Evolutionary conservation across 805 yeast genomes (phyloP), one percentile per base, ranked within the genome.

Genomic region (Spathaspora gorwiae): DNA sequence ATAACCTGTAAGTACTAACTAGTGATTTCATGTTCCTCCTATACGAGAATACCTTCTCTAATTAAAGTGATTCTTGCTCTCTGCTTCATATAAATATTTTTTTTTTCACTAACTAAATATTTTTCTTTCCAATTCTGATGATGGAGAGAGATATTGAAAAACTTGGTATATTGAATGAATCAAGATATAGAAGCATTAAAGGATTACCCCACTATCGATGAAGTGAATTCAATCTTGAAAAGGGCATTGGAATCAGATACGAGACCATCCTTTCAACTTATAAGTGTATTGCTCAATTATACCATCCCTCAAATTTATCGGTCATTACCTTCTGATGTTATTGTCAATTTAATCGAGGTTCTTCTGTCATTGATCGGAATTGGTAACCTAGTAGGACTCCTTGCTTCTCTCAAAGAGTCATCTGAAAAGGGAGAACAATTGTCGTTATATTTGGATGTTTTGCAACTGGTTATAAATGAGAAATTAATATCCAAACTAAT

Each of bases 291-390:
- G 15, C 51, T 69, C 24, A 58, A 66, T 36, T 50, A 55, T 48
- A 66, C 71, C 3, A 52, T 70, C 5, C 73, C 73, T 5, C 64
- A 65, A 43, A 49, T 59, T 6, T 70, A 56, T 46, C 14, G 29
- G 2, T 45, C 51, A 14, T 43, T 59, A 7, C 64, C 64, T 1
- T 19, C 27, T 2, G 35, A 41, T 0, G 45, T 59, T 2, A 47
- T 46, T n/a, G 6, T 8, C 2, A 19, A 43, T 15, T 32, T 43
- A 12, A 42, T 50, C 19, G 26, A 36, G 5, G 38, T 48, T 4
- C 53, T 70, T 24, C 57, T 55, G 34, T 43, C 66, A 0, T 49
- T 62, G 1, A 39, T 50, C 1, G 75, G 74, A 1, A 41, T 70
- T 5, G 69, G 74, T 1, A 64, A 66, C 34, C 47, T 69, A 10